Conservation (phyloP, 2,329 filamentous ascomycete genomes). For the Ramularia endophylla region DNA sequence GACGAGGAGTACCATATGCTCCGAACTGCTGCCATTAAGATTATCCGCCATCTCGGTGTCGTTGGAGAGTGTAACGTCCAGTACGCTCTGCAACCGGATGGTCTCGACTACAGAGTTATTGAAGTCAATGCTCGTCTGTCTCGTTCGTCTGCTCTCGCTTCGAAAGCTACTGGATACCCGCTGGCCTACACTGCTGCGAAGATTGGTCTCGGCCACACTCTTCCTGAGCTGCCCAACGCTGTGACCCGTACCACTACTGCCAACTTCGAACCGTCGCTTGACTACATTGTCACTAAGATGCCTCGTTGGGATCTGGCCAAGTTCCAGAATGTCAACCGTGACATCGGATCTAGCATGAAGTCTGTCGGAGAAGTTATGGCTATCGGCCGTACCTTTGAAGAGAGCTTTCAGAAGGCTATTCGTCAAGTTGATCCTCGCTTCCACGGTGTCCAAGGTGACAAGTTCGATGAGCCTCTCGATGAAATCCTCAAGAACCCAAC, state of each 20-base stretch:
- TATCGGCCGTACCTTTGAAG: conserved; percentile 96
- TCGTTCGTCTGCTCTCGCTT: conserved; percentile 91
- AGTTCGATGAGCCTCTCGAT: conserved; percentile 81
- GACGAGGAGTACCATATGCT: conserved; percentile 99
- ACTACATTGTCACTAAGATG: conserved; percentile 99
- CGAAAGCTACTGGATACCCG: conserved; percentile 96
- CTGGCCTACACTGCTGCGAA: conserved; percentile 97
- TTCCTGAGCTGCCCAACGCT: conserved; percentile 93
- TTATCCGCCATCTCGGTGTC: conserved; percentile 92
- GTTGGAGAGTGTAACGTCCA: conserved; percentile 99
- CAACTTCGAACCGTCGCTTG: conserved; percentile 95
- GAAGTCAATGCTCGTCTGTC: conserved; percentile 99
- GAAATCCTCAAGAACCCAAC: conserved; percentile 86
- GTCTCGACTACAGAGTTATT: conserved; percentile 96
- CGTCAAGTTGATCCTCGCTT: conserved; percentile 92
- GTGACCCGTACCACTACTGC: conserved; percentile 98
- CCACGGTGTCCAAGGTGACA: conserved; percentile 88
- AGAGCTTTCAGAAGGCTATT: conserved; percentile 98
- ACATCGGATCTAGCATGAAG: conserved; percentile 98
- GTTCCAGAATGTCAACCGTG: conserved; percentile 97
- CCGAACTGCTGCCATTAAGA: conserved; percentile 94
- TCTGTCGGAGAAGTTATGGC: conserved; percentile 99
- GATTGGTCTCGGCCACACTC: conserved; percentile 91
- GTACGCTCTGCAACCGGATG: conserved; percentile 93
- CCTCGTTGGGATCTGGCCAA: conserved; percentile 97